Evolutionary conservation across 1,139 yeast genomes (phyloP), one percentile per base, ranked within the genome.

Genomic region (Hansenula lynferdii): DNA sequence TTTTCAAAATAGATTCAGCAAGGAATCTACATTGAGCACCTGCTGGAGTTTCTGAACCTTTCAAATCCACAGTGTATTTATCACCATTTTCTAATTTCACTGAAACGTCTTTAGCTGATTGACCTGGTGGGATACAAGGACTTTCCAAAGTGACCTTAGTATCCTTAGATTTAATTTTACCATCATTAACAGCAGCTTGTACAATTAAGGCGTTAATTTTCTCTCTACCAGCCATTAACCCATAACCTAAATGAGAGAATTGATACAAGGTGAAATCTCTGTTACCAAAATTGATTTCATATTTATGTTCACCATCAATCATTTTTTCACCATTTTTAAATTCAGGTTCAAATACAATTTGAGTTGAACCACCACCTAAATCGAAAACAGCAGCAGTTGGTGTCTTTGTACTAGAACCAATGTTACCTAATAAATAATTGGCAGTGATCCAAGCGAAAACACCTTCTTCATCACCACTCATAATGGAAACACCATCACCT

Each of bases 371-470:
- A 51, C 99, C 99, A 51, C 99, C 99, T 47, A 92, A 77, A 60
- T 92, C 99, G 58, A 92, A 92, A 12, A 92, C 95, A 8, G 97
- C 98, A 37, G 96, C 96, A 11, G 98, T 92, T 24, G 92, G 85
- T 23, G 65, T 61, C 62, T 79, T 78, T 35, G 77, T 82, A 17
- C 76, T 63, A 21, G 80, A 67, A 21, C 97, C 97, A 58, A 92
- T 87, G 64, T 90, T 90, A 31, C 97, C 97, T 50, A 92, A 73
- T 48, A 92, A 69, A 61, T 81, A 92, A 67, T 92, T 92, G 38
- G 97, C 82, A 28, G 98, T 92, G 59, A 92, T 84, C 99, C 99
- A 92, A 1, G 98, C 98, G 56, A 79, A 92, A n/a, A 92, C 97
- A 60, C 98, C 99, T 67, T 92, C 98, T 54, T 90, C 96, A 45